These are phyloP conservation scores for Boletus tomentosulus DNA, from an alignment of 768 basidiomycete genomes.

Conservation along the genomic window DNA sequence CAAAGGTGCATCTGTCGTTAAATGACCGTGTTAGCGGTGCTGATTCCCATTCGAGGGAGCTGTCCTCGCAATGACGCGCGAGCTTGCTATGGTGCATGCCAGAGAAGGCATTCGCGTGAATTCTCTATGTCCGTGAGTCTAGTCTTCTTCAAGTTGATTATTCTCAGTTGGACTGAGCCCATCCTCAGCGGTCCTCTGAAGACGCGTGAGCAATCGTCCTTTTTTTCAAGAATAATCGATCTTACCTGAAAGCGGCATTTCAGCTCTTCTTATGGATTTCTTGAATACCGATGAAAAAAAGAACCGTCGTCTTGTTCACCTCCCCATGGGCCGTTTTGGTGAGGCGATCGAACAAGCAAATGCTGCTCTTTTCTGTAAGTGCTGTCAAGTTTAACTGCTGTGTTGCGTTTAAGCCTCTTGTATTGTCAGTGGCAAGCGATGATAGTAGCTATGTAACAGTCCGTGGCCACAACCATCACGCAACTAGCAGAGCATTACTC, in stretches of 20 bases:
- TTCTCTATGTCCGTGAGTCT: slow-evolving; percentile 87
- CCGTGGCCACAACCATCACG: slow-evolving; percentile 23
- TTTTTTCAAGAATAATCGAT: not conserved
- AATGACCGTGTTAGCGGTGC: slow-evolving; percentile 2
- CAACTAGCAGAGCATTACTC: not conserved
- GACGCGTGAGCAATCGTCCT: slow-evolving; percentile 65
- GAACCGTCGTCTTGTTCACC: slow-evolving; percentile 82
- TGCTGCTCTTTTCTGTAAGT: slow-evolving; percentile 91
- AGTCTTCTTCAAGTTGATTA: not conserved
- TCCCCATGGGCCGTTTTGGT: slow-evolving; percentile 97
- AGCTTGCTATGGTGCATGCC: slow-evolving; percentile 97
- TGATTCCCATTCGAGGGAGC: slow-evolving; percentile 57
- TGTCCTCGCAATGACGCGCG: slow-evolving; percentile 97
- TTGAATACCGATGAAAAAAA: slow-evolving; percentile 94
- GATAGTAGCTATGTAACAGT: slow-evolving; percentile 97
- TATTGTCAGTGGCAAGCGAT: slow-evolving; percentile 72
- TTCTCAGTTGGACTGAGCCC: slow-evolving; percentile 3
- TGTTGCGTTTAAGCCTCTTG: slow-evolving; percentile 4
- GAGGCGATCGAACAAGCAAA: slow-evolving; percentile 94
- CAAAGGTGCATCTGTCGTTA: slow-evolving; percentile 57
- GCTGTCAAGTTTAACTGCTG: not conserved
- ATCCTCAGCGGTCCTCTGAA: slow-evolving; percentile 79
- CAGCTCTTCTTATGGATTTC: slow-evolving; percentile 97
- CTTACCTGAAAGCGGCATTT: not conserved
- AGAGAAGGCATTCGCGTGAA: slow-evolving; percentile 96